Base-by-base conservation (phyloP, 2,329 filamentous ascomycete genomes). In the Pochonia chlamydosporia region DNA sequence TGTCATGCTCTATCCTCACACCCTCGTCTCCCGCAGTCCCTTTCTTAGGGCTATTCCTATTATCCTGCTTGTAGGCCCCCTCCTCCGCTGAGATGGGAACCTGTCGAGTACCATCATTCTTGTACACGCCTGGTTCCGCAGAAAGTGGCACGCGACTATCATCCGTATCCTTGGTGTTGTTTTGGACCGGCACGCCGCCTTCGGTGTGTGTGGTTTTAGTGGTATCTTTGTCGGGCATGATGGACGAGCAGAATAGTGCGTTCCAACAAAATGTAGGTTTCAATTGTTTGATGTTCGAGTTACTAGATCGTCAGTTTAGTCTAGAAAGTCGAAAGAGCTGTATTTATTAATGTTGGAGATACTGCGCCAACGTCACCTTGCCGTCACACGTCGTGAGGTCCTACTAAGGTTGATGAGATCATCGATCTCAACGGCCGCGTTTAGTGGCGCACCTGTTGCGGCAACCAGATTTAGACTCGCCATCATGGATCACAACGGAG, bases 11-110 rank as follows among this genome's bases (percentile, higher is more conserved):
- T 26, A 49, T 30, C 16, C 40, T 35, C 7, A 49, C 40, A 1
- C 48, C 48, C 26, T 43, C n/a, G 21, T 36, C 35, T 9, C 48
- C 48, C 5, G 48, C 48, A 2, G 40, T 44, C 3, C 48, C 48
- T 18, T 16, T 6, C 44, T 47, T 49, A 20, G 48, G 44, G 26
- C 46, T 44, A 33, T 49, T 49, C 39, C 20, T 8, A 10, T 20
- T 18, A 21, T 49, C 48, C 5, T 43, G 43, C 21, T 33, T 23
- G 11, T 49, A 49, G 3, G 44, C 48, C 3, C 48, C 48, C 8
- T 25, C 36, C 13, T 49, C 48, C 1, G 48, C 48, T 4, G 48
- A 49, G n/a, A 49, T 33, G 18, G 48, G 44, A n/a, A 47, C 48
- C 6, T 30, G 14, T 2, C 44, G 44, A n/a, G 16, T 10, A 7